Conservation (phyloP, 169 alveolate genomes). For the Fabrea salina region DNA sequence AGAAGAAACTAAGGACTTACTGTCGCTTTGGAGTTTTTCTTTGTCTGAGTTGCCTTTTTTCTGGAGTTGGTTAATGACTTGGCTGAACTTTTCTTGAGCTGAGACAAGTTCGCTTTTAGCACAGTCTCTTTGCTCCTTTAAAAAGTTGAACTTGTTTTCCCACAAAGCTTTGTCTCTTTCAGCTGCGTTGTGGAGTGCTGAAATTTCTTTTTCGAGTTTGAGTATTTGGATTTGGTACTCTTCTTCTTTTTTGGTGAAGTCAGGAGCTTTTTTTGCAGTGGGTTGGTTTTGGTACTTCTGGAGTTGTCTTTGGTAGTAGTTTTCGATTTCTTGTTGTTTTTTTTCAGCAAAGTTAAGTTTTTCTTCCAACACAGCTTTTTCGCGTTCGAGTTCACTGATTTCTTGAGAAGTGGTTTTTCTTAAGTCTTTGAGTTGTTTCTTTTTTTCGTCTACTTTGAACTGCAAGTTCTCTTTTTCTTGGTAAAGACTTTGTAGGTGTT, state of each 20-base stretch:
- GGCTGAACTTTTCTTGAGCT: slow-evolving; percentile 68
- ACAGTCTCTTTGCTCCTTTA: slow-evolving; percentile 72
- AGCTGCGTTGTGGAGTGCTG: slow-evolving; percentile 25
- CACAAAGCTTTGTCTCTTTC: slow-evolving; percentile 80
- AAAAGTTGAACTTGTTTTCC: slow-evolving; percentile 81
- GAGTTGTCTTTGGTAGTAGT: slow-evolving; percentile 29
- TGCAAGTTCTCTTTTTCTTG: slow-evolving; percentile 40
- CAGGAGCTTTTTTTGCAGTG: neutral
- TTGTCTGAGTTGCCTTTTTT: slow-evolving; percentile 59
- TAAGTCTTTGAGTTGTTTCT: slow-evolving; percentile 44
- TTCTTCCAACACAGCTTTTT: slow-evolving; percentile 43
- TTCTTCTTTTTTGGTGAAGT: neutral
- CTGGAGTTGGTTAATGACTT: slow-evolving; percentile 63
- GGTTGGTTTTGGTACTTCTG: neutral
- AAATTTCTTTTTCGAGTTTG: neutral
- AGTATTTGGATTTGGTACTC: neutral
- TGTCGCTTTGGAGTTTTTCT: slow-evolving; percentile 57
- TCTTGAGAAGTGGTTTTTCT: slow-evolving; percentile 24
- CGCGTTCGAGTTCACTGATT: slow-evolving; percentile 40
- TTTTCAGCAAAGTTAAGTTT: slow-evolving; percentile 39
- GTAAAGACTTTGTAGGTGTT: neutral
- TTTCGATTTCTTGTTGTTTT: slow-evolving; percentile 7
- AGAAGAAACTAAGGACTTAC: slow-evolving; percentile 50
- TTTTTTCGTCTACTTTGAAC: slow-evolving; percentile 46
- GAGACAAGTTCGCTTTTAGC: slow-evolving; percentile 71